Evolutionary conservation across 2,329 filamentous ascomycete genomes (phyloP).

Genomic region (Ceratocystis ficicola): DNA sequence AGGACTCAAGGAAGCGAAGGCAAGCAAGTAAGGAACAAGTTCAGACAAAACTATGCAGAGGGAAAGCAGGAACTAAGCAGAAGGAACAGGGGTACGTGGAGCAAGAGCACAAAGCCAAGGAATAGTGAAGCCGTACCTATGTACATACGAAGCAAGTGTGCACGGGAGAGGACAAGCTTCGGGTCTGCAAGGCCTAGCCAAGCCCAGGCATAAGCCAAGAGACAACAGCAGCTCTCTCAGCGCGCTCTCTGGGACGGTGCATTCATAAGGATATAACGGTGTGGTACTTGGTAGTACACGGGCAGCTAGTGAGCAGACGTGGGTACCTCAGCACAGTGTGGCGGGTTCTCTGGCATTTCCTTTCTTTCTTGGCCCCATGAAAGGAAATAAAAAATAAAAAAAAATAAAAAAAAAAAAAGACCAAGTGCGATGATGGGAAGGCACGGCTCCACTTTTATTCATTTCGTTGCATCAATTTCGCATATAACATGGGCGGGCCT

Average conservation of each 20-base stretch:
- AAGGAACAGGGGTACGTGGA: constrained; percentile 1
- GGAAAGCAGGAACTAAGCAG: constrained; percentile 8
- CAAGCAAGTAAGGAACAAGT: background rate
- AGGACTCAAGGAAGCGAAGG: background rate
- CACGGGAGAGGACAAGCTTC: background rate
- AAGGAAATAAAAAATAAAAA: too few relatives aligned
- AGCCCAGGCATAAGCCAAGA: background rate
- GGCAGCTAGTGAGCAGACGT: too few relatives aligned
- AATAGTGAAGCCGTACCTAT: background rate
- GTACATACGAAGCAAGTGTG: background rate
- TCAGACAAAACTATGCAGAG: background rate
- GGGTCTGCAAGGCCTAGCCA: too few relatives aligned
- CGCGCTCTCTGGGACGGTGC: too few relatives aligned
- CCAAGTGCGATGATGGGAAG: background rate
- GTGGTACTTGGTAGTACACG: background rate
- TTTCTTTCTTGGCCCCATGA: background rate
- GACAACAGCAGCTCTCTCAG: background rate
- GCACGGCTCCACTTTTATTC: constrained; percentile 1
- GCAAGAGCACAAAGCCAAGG: background rate
- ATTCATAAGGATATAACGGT: background rate
- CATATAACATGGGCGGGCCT: constrained; percentile 9
- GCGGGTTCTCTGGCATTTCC: background rate
- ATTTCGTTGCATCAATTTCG: constrained; percentile 11
- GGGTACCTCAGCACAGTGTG: background rate
- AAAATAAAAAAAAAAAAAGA: too few relatives aligned